Evolutionary conservation across 2,329 filamentous ascomycete genomes (phyloP).

Genomic region (Fusarium nelsonii): DNA sequence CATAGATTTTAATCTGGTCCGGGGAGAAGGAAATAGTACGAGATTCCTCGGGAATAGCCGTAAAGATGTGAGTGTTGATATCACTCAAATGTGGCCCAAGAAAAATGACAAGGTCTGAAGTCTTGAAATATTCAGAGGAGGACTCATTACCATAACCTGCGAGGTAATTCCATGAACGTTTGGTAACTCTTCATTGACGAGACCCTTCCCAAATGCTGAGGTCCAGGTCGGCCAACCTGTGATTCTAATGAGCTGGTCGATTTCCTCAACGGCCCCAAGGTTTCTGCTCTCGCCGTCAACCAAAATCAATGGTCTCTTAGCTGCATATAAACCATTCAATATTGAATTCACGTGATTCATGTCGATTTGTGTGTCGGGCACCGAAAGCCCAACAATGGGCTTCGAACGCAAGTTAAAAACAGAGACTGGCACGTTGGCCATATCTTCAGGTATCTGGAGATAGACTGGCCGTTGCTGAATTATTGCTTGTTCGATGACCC

Average conservation of each 20-base stretch:
- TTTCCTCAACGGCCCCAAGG: not conserved
- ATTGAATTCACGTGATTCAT: not conserved
- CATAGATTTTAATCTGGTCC: not conserved
- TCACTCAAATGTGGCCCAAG: not conserved
- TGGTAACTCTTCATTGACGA: not conserved
- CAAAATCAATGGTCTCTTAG: not conserved
- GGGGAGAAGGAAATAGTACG: not conserved
- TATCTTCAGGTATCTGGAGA: not conserved
- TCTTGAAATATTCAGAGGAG: too few relatives aligned
- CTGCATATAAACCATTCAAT: not conserved
- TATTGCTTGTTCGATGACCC: not conserved
- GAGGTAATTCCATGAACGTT: not conserved
- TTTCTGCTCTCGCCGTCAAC: not conserved
- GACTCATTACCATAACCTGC: not conserved
- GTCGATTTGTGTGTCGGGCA: not conserved
- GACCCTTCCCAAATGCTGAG: not conserved
- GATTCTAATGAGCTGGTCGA: not conserved
- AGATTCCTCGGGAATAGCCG: not conserved
- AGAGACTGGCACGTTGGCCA: not conserved
- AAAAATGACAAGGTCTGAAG: not conserved
- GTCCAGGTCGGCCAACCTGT: not conserved
- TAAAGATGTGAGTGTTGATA: not conserved
- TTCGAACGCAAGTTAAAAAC: not conserved
- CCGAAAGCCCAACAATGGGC: not conserved
- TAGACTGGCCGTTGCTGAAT: not conserved